Evolutionary conservation across 2,329 filamentous ascomycete species (phyloP), one percentile per base, ranked within the genome.

Genomic region (Fusarium beomiforme): DNA sequence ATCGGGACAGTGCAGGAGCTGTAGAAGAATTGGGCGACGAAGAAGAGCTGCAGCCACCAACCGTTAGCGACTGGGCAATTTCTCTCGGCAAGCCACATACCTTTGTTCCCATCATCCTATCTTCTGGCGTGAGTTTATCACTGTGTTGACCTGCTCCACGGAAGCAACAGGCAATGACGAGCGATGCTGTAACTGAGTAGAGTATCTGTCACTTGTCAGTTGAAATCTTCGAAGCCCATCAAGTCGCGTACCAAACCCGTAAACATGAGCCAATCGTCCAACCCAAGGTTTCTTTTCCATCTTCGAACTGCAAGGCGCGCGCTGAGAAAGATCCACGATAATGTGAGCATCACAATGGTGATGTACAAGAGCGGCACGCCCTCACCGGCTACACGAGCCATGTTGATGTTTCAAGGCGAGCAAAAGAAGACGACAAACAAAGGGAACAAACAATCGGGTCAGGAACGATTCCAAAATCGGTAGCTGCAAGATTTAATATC

Each of bases 251-350:
- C 73, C 8, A 75, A 50, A 2, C 73, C 73, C 13, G 12, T 34
- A 26, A 59, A 59, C 73, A 75, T 75, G 11, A 75, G 42, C 63
- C 71, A 74, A 57, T 75, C 73, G 29, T 75, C 73, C 36, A 74
- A 23, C 1, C 73, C 73, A 11, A 75, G 36, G 13, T 59, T 70
- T 6, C 57, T 50, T 17, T 58, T 75, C 66, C 63, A 73, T 59
- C 9, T 53, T n/a, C 71, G 61, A 10, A 72, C 68, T 19, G 21
- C 51, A 2, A 73, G 14, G 1, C 71, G 61, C 6, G 59, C 34
- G 5, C 24, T n/a, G 10, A 58, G 47, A 50, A 63, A 55, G 2
- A 61, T 26, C 71, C 70, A 72, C 14, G 68, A 69, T 4, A 73
- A n/a, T 4, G 58, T 41, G 9, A 73, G 34, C 64, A 73, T 69